phyloP scores from a whole-genome alignment of 257 asterid genomes.

The Pogostemon cablin region DNA sequence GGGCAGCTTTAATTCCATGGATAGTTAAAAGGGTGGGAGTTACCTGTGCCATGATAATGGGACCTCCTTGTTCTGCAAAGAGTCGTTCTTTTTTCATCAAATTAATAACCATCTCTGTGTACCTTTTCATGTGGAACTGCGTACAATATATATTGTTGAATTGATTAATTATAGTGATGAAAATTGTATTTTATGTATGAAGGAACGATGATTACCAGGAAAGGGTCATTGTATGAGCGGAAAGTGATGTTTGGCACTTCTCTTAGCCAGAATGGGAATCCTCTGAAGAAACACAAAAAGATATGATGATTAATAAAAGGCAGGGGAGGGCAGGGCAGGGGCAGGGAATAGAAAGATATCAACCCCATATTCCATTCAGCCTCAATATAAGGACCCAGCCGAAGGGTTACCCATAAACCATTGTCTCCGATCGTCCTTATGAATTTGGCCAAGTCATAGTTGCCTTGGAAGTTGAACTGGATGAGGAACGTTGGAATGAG shows the following conservation, averaged over 20 bases:
- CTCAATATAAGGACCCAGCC: conserved; percentile 82
- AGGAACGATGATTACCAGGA: conserved; percentile 47
- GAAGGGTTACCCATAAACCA: conserved; percentile 71
- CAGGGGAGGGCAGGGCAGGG: too few species aligned
- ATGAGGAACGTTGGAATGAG: background rate
- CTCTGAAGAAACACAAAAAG: conserved; percentile 37
- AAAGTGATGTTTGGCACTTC: conserved; percentile 71
- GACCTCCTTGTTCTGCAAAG: conserved; percentile 97
- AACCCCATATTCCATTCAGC: conserved; percentile 91
- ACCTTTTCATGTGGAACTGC: conserved; percentile 77
- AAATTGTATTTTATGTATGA: too few species aligned
- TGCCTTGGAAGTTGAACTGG: conserved; percentile 72
- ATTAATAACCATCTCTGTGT: conserved; percentile 51
- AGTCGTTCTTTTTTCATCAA: conserved; percentile 66
- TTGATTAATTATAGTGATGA: background rate
- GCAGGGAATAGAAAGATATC: too few species aligned
- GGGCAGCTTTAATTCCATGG: too few species aligned
- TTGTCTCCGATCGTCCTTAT: conserved; percentile 56
- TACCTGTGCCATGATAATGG: conserved; percentile 86
- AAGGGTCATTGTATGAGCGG: conserved; percentile 83
- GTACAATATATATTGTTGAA: background rate
- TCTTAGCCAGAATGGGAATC: conserved; percentile 82
- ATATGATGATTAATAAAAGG: background rate
- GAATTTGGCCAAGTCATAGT: conserved; percentile 67
- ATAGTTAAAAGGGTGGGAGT: too few species aligned